Evolutionary conservation across 768 basidiomycete genomes (phyloP).

Genomic region (Kwoniella heveanensis): DNA sequence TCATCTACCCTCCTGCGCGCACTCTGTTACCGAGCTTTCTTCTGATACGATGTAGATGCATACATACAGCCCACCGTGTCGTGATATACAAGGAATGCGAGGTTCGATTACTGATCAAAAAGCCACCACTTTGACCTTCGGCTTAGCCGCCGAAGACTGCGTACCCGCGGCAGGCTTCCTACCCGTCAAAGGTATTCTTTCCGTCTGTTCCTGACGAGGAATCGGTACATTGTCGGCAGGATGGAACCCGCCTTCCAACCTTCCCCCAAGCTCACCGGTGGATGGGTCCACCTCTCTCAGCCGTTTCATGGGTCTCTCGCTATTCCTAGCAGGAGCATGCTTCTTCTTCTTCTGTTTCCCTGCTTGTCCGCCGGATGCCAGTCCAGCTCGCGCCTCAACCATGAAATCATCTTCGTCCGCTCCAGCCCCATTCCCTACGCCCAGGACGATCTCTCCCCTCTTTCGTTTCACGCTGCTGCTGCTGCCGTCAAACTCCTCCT

Average conservation of each 20-base stretch:
- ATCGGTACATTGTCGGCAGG: conserved; percentile 6
- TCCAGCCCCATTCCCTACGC: conserved; percentile 62
- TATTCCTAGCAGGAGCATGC: conserved; percentile 32
- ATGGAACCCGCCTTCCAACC: conserved; percentile 4
- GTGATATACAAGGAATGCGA: too few species aligned
- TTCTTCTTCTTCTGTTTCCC: conserved; percentile 24
- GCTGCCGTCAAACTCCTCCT: conserved; percentile 6
- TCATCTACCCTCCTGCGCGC: too few species aligned
- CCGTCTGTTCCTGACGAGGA: background rate
- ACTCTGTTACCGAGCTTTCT: too few species aligned
- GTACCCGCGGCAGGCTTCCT: conserved; percentile 4
- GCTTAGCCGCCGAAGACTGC: conserved; percentile 10
- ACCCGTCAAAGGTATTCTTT: conserved; percentile 12
- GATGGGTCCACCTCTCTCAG: conserved; percentile 5
- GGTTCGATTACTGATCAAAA: conserved; percentile 23
- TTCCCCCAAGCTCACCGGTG: conserved; percentile 2
- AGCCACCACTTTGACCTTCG: conserved; percentile 29
- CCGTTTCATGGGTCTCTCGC: conserved; percentile 20
- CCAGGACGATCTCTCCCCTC: conserved; percentile 57
- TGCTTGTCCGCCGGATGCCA: background rate
- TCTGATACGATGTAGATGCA: background rate
- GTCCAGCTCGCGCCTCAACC: conserved; percentile 66
- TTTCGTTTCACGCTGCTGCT: conserved; percentile 2
- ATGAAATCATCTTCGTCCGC: conserved; percentile 97
- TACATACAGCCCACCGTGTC: background rate